Conservation (phyloP, 2,329 filamentous ascomycete species). For the Colletotrichum musae region DNA sequence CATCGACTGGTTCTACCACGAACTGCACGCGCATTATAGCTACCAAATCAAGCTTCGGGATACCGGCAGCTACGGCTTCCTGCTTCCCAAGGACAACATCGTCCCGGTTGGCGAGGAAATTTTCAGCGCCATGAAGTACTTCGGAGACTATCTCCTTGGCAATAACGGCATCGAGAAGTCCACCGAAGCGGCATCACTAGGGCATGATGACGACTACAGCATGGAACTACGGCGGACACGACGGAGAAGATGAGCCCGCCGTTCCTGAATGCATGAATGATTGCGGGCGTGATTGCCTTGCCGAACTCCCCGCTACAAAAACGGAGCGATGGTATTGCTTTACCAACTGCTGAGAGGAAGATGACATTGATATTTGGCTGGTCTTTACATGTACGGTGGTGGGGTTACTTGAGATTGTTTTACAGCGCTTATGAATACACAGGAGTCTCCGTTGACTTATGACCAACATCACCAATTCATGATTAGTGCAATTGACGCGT, state of each 20-base stretch:
- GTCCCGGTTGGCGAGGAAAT: conserved; percentile 91
- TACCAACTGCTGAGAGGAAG: too few species aligned
- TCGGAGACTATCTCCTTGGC: conserved; percentile 83
- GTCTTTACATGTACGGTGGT: background rate
- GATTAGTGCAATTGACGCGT: conserved; percentile 56
- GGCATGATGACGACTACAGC: conserved; percentile 21
- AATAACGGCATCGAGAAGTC: conserved; percentile 75
- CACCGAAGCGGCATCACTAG: background rate
- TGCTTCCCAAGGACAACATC: conserved; percentile 89
- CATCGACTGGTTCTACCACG: conserved; percentile 96
- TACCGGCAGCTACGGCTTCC: conserved; percentile 93
- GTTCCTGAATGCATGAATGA: background rate
- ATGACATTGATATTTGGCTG: background rate
- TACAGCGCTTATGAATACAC: background rate
- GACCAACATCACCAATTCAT: conserved; percentile 47
- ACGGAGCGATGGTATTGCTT: too few species aligned
- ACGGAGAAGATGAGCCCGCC: conserved; percentile 45
- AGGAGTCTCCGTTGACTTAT: background rate
- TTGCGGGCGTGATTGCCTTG: too few species aligned
- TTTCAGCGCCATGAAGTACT: conserved; percentile 85
- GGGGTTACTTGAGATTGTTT: background rate
- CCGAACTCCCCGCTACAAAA: too few species aligned
- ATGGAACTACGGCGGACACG: conserved; percentile 51
- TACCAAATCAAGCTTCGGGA: conserved; percentile 97
- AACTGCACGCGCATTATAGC: conserved; percentile 84